phyloP scores from a whole-genome alignment of 768 basidiomycete genomes.

The Coprinopsis sp. region DNA sequence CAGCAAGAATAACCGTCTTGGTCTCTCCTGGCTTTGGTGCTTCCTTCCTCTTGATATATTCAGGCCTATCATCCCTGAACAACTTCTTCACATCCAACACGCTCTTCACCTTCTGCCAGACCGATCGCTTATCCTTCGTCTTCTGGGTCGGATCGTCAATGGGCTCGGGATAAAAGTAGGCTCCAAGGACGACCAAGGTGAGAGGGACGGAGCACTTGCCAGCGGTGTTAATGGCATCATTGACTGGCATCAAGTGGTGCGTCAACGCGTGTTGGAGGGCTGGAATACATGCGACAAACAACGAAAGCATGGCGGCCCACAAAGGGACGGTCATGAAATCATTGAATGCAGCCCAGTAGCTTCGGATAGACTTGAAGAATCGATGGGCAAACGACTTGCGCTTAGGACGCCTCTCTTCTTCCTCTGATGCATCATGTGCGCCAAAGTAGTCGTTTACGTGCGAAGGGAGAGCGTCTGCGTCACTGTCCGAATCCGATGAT shows the following conservation, averaged over 20 bases:
- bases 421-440: neutral
- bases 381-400: conserved; percentile 6
- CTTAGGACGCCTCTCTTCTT: neutral
- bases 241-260: conserved; percentile 57
- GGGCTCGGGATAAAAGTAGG: conserved; percentile 70
- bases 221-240: conserved; percentile 59
- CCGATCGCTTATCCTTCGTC: conserved; percentile 2
- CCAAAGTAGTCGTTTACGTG: neutral
- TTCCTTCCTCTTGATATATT: conserved; percentile 7
- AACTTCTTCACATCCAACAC: neutral
- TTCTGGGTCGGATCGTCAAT: conserved; percentile 9
- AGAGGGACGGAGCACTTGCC: conserved; percentile 84
- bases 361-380: conserved; percentile 9
- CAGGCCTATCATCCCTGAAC: neutral
- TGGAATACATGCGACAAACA: conserved; percentile 71
- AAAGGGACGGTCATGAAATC: conserved; percentile 88
- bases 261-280: conserved; percentile 73
- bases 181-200: conserved; percentile 88
- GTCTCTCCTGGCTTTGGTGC: conserved; percentile 59
- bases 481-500: conserved; percentile 21
- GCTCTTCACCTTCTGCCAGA: neutral
- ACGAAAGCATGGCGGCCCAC: conserved; percentile 70
- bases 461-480: conserved; percentile 15
- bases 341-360: conserved; percentile 40
- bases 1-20: conserved; percentile 75